Base-by-base conservation (phyloP, 345 rosid species). In the Punica granatum region DNA sequence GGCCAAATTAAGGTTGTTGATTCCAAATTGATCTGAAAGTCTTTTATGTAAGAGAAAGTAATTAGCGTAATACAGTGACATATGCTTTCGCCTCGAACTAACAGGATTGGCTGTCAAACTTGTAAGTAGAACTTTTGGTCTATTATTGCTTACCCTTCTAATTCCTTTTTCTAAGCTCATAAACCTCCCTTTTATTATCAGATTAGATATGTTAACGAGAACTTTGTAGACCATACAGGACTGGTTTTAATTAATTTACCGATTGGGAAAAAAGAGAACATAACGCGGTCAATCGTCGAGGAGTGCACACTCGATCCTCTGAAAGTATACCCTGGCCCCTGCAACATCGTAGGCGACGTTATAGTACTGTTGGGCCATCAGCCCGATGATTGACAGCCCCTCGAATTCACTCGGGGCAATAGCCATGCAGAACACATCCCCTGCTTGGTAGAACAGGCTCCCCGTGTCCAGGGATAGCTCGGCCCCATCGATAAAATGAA, bases 401-500 rank as follows among this genome's bases (percentile, higher is more conserved):
- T 23, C 32, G 16, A 34, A 23, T 25, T 61, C 60, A 25, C 74
- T 76, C 21, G 77, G 70, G 33, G 56, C 71, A 42, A 86, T 73
- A 1, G 90, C 72, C 79, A 80, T 72, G 72, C 90, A 89, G 61
- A 89, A 82, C 32, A 65, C 73, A 18, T 82, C n/a, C 5, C 35
- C n/a, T 30, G 65, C 66, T 59, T 73, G 81, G 33, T 79, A 77
- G 66, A 88, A 86, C 77, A 86, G 53, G 69, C 86, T 80, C 14
- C 61, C 35, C 0, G 78, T 71, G 21, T 84, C 89, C 70, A 88
- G 64, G 43, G 68, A 85, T 67, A 88, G 51, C 41, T 86, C 88
- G 1, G 86, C 94, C 8, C 82, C 88, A 0, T 68, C 90, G 0
- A 78, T 70, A 6, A 88, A 84, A 35, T 62, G 88, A 51, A 86